Evolutionary conservation across 352 stramenopile species (phyloP), one percentile per base, ranked within the genome.

Genomic region (Thraustochytrium striatum): DNA sequence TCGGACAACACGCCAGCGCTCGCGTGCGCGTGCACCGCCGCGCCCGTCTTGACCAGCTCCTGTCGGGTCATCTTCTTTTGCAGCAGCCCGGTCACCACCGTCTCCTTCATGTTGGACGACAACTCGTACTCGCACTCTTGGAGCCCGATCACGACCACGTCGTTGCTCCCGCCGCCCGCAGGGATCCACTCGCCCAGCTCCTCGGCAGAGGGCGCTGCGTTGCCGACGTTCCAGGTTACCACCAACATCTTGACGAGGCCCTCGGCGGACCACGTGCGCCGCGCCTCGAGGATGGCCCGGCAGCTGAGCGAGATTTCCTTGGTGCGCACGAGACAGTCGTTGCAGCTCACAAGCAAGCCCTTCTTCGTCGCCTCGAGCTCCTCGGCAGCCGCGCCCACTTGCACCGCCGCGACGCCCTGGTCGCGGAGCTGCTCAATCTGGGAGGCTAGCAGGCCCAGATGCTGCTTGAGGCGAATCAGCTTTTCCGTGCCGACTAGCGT

Each of bases 151-250:
- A 85, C 88, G n/a, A 94, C 88, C 9, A 94, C 87, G 79, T 94
- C 90, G 58, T 89, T 93, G 61, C 88, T 87, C 0, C 88, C 89
- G 21, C 90, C 89, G n/a, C 86, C 87, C 50, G 87, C 82, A 2
- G 89, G 90, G 47, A 95, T 88, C 90, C 90, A 94, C 50, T 87
- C 72, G 55, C 82, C 61, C 59, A 94, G 78, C 41, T 85, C 50
- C 19, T 84, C 87, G 1, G 82, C 72, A 25, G 41, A 30, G 9
- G 65, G 65, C 57, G 85, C 82, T 69, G 89, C 88, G 69, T 94
- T 94, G 55, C 89, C 89, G 3, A 94, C 86, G 61, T 94, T 94
- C 89, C 89, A 94, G 5, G 89, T 73, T 13, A 50, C 69, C 7
- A 16, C 38, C 0, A 79, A 79, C 7, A 69, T 36, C 16, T 50